Evolutionary conservation across 2,329 filamentous ascomycete species (phyloP), one percentile per base, ranked within the genome.

Genomic region (Arthrobotrys sinensis): DNA sequence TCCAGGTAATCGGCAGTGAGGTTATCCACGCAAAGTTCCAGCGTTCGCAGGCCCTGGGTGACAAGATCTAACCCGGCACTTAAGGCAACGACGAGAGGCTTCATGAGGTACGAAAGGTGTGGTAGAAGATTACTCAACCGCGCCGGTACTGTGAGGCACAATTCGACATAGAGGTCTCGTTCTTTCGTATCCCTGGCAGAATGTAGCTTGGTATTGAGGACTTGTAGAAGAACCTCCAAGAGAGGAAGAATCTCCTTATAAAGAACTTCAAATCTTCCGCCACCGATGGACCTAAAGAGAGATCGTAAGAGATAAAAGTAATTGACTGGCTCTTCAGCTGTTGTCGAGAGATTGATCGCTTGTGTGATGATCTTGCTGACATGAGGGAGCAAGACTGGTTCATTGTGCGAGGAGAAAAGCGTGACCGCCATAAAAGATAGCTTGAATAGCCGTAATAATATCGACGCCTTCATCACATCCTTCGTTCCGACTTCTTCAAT

Each of bases 351-450:
- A 84, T 98, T 93, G 80, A 99, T 97, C 7, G 95, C 98, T 84
- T 97, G 94, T 11, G 95, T 97, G 79, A 99, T 93, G 80, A 99
- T 97, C 83, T 96, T 96, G 68, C 96, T 94, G 63, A 99, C 95
- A 84, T 99, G 96, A 0, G 96, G 96, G 66, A 98, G 87, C 12
- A 99, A 87, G 1, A 99, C 94, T 83, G 96, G 92, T 85, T 99
- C 96, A 82, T 99, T 99, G 83, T 97, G 94, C 7, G 89, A 88
- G 0, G 94, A 94, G 84, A 99, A 99, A 0, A 99, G 87, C 0
- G 96, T 99, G 45, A 99, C 96, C 0, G 96, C 96, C 96, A 99
- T 99, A 84, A 99, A 99, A 0, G 95, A 97, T 63, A 99, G 86
- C 85, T 99, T 99, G 86, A 98, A 99, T 64, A 99, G 90, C 69